Base-by-base conservation (phyloP, 495 filamentous ascomycete species). In the Chlorociboria aeruginascens region DNA sequence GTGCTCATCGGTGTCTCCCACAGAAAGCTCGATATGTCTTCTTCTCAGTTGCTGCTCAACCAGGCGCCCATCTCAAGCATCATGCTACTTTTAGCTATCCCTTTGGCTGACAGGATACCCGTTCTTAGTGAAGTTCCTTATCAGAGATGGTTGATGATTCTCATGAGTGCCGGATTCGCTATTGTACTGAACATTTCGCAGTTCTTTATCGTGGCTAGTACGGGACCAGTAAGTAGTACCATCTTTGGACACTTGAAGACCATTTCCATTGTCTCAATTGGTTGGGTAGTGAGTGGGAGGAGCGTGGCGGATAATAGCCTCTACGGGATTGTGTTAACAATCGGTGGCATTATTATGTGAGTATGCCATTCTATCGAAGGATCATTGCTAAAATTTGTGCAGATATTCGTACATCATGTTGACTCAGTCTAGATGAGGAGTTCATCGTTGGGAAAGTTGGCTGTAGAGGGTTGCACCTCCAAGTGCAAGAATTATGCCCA, bases 1-100 rank as follows among this genome's bases (percentile, higher is more conserved):
- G 69, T 73, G 16, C 69, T 69, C 59, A 69, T 74, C 16, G 69
- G 67, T 10, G 53, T 58, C 40, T 76, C 71, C 37, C 71, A 74
- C 48, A 66, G 65, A 32, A 70, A 68, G 51, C 64, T 69, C 25
- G 58, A 70, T 17, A 61, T 76, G 57, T 69, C 60, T 29, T 68
- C 67, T 43, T 70, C 71, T 54, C 74, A 78, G 56, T 63, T 78
- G 1, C 61, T 78, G 1, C 61, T 70, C 40, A 78, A 77, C 57
- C 70, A 76, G 45, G 67, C 72, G 0, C 70, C 74, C 1, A 61
- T 71, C 14, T 68, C 69, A 11, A 65, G 63, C 2, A 50, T 69
- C 10, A 42, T 76, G 44, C 64, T 77, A 7, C 42, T 74, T 8
- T 69, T 69, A 43, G 61, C 69, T 6, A 62, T 69, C 20, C 72